phyloP scores from a whole-genome alignment of 371 early-diverging fungal genomes.

The Mucor lusitanicus region DNA sequence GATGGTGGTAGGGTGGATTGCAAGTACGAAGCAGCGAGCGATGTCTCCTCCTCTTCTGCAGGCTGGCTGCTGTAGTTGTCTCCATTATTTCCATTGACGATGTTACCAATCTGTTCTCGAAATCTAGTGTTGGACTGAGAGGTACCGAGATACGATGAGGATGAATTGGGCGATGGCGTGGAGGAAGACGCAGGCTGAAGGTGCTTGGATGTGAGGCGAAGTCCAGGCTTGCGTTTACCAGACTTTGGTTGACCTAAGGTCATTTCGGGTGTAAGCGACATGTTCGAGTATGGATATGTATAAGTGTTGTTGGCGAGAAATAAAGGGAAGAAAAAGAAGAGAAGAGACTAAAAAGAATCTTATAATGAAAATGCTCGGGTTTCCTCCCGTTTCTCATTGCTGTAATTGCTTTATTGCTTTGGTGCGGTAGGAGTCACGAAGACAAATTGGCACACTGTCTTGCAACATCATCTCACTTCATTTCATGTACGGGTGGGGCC shows the following conservation, averaged over 20 bases:
- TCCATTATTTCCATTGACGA: slow-evolving; percentile 32
- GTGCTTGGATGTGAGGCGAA: slow-evolving; percentile 25
- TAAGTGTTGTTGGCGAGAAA: not conserved
- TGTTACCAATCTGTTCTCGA: slow-evolving; percentile 41
- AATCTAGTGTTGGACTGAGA: slow-evolving; percentile 24
- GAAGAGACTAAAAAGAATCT: not conserved
- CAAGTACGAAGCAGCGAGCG: slow-evolving; percentile 28
- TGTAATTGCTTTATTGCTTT: not conserved
- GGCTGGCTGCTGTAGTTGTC: slow-evolving; percentile 15
- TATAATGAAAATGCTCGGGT: not conserved
- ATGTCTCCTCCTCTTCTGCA: slow-evolving; percentile 23
- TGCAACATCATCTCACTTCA: not conserved
- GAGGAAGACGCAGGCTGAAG: slow-evolving; percentile 19
- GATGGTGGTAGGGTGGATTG: slow-evolving; percentile 1
- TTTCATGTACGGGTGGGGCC: not conserved
- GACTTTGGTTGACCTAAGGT: slow-evolving; percentile 22
- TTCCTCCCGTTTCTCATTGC: not conserved
- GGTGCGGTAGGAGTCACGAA: not conserved
- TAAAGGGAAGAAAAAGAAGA: not conserved
- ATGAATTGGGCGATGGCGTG: slow-evolving; percentile 22
- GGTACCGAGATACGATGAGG: slow-evolving; percentile 6
- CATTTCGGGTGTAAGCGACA: slow-evolving; percentile 17
- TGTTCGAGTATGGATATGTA: not conserved
- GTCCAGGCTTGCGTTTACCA: slow-evolving; percentile 30
- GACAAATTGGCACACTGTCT: not conserved